phyloP scores from a whole-genome alignment of 1,284 basidiomycete species.

The Dichomitus squalens region DNA sequence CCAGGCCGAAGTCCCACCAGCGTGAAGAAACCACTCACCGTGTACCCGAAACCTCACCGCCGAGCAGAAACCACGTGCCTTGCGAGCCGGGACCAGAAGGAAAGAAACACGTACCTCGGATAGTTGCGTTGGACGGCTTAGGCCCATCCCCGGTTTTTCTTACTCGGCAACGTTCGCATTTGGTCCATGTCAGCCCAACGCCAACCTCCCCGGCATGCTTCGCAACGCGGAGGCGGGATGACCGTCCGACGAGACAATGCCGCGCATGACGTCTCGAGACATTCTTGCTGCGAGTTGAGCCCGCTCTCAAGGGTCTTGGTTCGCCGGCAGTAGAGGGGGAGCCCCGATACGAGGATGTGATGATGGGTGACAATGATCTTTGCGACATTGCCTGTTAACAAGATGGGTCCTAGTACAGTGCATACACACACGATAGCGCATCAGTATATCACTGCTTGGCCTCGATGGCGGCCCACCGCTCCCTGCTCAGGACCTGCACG shows the following conservation, averaged over 20 bases:
- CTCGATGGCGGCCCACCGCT: constrained; percentile 37
- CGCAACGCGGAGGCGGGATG: neutral
- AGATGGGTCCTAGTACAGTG: too few relatives aligned
- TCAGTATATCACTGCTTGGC: neutral
- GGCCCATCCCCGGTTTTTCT: neutral
- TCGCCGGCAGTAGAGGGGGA: too few relatives aligned
- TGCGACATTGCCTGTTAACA: neutral
- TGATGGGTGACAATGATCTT: too few relatives aligned
- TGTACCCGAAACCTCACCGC: too few relatives aligned
- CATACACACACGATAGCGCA: too few relatives aligned
- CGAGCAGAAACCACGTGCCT: neutral
- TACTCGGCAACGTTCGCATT: neutral
- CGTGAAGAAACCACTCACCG: too few relatives aligned
- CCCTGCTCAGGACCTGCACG: constrained; percentile 42
- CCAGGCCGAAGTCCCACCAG: too few relatives aligned
- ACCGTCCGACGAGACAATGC: neutral
- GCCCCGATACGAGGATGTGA: too few relatives aligned
- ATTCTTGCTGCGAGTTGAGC: too few relatives aligned
- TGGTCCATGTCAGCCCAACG: neutral
- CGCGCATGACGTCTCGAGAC: too few relatives aligned
- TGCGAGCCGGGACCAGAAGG: neutral
- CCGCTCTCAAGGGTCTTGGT: too few relatives aligned
- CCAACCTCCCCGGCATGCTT: neutral
- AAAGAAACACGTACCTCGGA: neutral
- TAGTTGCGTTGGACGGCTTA: too few relatives aligned